phyloP scores from a whole-genome alignment of 2,329 filamentous ascomycete species.

The Pseudocercospora crystallina region DNA sequence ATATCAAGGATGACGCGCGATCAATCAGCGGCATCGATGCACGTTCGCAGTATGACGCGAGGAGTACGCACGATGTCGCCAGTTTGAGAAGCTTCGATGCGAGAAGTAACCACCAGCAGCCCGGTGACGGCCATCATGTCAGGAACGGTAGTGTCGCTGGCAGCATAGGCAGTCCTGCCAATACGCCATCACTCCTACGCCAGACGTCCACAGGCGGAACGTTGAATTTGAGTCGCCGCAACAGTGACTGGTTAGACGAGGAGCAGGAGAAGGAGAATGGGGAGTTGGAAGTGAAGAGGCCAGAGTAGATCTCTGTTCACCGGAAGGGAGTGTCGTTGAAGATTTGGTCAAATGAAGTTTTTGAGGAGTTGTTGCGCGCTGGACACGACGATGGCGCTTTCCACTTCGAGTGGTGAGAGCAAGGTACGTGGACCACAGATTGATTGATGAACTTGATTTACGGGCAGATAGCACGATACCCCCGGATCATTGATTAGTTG shows the following conservation, averaged over 20 bases:
- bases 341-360: too few species aligned
- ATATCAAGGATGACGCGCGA: slow-evolving; percentile 22
- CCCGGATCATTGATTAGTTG: too few species aligned
- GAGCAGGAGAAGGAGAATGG: slow-evolving; percentile 15
- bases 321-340: too few species aligned
- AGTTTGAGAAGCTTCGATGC: slow-evolving; percentile 74
- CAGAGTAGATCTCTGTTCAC: slow-evolving; percentile 10
- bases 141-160: slow-evolving; percentile 79
- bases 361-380: too few species aligned
- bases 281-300: slow-evolving; percentile 6
- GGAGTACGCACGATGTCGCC: slow-evolving; percentile 48
- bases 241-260: slow-evolving; percentile 19
- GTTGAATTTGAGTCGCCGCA: slow-evolving; percentile 18
- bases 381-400: too few species aligned
- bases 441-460: too few species aligned
- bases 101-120: neutral
- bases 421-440: too few species aligned
- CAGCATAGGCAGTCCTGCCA: slow-evolving; percentile 69
- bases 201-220: slow-evolving; percentile 21
- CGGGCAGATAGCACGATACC: too few species aligned
- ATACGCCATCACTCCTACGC: slow-evolving; percentile 45
- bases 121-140: slow-evolving; percentile 58
- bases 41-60: slow-evolving; percentile 40
- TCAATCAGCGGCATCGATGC: slow-evolving; percentile 37
- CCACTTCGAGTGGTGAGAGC: too few species aligned